Evolutionary conservation across 805 yeast genomes (phyloP).

Genomic region (Saitoella complicata): DNA sequence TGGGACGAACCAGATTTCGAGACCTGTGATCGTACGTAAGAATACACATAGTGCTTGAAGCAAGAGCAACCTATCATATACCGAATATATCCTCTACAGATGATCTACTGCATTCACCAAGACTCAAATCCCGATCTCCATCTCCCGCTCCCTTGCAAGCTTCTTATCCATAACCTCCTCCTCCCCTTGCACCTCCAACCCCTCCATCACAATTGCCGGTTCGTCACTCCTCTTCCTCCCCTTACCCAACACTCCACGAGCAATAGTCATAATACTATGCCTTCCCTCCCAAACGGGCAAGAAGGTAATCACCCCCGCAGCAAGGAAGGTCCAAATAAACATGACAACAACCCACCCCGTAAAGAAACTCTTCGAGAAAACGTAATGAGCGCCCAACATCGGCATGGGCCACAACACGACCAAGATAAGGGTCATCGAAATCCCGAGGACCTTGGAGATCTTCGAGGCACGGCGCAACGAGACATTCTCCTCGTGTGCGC

Average conservation of each 20-base stretch:
- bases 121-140: too few species aligned
- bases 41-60: too few species aligned
- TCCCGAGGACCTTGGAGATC: slow-evolving; percentile 2
- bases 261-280: neutral
- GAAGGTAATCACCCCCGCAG: slow-evolving; percentile 25
- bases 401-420: slow-evolving; percentile 74
- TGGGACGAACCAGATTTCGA: too few species aligned
- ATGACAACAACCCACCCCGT: slow-evolving; percentile 81
- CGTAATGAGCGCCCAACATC: slow-evolving; percentile 67
- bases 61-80: too few species aligned
- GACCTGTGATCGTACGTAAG: too few species aligned
- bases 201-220: too few species aligned
- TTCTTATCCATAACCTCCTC: too few species aligned
- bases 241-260: neutral
- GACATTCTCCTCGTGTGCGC: slow-evolving; percentile 25
- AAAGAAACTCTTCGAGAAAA: slow-evolving; percentile 61
- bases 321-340: slow-evolving; percentile 61
- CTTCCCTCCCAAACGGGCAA: slow-evolving; percentile 36
- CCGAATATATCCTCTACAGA: too few species aligned
- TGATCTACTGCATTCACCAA: too few species aligned
- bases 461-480: neutral
- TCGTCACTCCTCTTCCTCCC: too few species aligned
- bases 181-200: too few species aligned
- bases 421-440: slow-evolving; percentile 31
- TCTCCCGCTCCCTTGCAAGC: too few species aligned